Evolutionary conservation across 768 basidiomycete genomes (phyloP).

Genomic region (Exsudoporus frostii): DNA sequence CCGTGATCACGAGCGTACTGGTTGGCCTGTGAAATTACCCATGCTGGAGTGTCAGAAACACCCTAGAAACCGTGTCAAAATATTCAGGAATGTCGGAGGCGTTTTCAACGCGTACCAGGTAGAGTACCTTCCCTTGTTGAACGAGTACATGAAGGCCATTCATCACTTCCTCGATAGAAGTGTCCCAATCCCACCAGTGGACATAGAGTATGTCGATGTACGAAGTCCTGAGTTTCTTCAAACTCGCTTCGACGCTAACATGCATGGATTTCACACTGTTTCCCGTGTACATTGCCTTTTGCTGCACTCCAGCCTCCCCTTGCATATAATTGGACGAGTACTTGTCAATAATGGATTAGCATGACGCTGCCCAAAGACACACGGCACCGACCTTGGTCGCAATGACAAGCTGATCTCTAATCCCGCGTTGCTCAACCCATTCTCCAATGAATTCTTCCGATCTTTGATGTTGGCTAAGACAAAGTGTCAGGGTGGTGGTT

Average conservation of each 20-base stretch:
- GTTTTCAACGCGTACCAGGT: constrained; percentile 27
- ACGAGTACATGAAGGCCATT: constrained; percentile 42
- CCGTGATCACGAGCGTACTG: constrained; percentile 48
- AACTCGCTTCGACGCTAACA: constrained; percentile 32
- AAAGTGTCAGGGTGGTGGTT: not conserved
- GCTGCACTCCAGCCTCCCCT: constrained; percentile 10
- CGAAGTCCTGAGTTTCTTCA: constrained; percentile 53
- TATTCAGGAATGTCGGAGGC: not conserved
- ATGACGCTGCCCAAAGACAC: not conserved
- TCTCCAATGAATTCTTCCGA: constrained; percentile 54
- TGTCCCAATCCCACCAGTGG: constrained; percentile 51
- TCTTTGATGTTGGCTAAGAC: constrained; percentile 46
- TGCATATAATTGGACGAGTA: constrained; percentile 23
- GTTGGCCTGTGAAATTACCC: constrained; percentile 48
- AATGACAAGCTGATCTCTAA: constrained; percentile 46
- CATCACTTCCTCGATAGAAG: constrained; percentile 47
- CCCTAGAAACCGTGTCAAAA: constrained; percentile 25
- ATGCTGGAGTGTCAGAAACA: constrained; percentile 46
- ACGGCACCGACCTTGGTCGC: constrained; percentile 39
- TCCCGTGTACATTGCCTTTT: constrained; percentile 32
- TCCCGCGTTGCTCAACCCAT: constrained; percentile 43
- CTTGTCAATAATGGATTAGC: constrained; percentile 1
- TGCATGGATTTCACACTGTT: constrained; percentile 38
- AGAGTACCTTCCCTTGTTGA: constrained; percentile 42
- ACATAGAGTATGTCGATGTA: constrained; percentile 59